A percentile compares a stretch with the other conserved stretches of the same genome.
These are phyloP conservation scores for Parmales sp. DNA, from an alignment of 108 stramenopile species.

Conservation along the genomic window DNA sequence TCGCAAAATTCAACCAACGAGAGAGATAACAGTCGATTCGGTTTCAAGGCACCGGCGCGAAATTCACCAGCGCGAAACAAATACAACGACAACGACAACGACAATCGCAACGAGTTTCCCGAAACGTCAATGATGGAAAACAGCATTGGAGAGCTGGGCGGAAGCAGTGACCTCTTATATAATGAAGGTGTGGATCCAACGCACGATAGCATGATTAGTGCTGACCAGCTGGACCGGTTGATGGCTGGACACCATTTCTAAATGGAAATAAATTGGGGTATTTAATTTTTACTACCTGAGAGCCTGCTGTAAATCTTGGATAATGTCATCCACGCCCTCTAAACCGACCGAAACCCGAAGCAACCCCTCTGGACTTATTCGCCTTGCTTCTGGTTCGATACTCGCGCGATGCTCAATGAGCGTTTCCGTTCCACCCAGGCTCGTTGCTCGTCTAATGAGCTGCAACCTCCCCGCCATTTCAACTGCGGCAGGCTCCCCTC, in stretches of 20 bases:
- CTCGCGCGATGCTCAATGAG: constrained; percentile 81
- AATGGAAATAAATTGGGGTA: too few relatives aligned
- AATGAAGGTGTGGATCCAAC: background rate
- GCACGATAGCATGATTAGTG: background rate
- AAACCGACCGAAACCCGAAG: constrained; percentile 79
- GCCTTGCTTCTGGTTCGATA: constrained; percentile 64
- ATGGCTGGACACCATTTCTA: too few relatives aligned
- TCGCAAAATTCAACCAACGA: too few relatives aligned
- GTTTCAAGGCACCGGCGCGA: too few relatives aligned
- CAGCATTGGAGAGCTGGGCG: background rate
- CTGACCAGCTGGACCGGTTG: background rate
- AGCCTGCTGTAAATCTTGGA: constrained; percentile 62
- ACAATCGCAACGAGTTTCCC: too few relatives aligned
- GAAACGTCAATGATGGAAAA: too few relatives aligned
- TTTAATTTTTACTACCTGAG: constrained; percentile 20
- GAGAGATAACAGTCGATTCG: too few relatives aligned
- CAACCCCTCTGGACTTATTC: constrained; percentile 63
- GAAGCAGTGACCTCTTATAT: background rate
- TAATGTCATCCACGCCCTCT: constrained; percentile 67
- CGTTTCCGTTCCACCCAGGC: constrained; percentile 91
- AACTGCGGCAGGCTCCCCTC: constrained; percentile 54
- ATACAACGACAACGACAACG: too few relatives aligned
- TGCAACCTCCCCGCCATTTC: constrained; percentile 63
- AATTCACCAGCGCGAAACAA: too few relatives aligned
- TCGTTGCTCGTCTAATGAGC: constrained; percentile 69